Conservation (phyloP, 1,284 basidiomycete genomes). For the Leccinum ponderosum region DNA sequence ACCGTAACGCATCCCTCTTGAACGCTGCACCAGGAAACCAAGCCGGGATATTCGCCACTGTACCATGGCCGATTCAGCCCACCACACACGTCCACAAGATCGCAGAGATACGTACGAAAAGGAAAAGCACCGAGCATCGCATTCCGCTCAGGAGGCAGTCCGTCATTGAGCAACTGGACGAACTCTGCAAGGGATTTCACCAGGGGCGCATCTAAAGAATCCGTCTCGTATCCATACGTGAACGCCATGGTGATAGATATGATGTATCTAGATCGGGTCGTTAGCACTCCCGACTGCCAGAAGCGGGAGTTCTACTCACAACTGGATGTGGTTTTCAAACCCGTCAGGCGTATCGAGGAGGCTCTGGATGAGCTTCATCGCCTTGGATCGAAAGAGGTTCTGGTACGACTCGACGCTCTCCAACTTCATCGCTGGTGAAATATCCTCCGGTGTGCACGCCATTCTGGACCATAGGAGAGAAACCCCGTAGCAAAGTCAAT, state of each 20-base stretch:
- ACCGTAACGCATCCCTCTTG: constrained; percentile 28
- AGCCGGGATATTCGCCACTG: constrained; percentile 27
- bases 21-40: constrained; percentile 34
- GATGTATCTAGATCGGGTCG: constrained; percentile 24
- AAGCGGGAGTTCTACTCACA: constrained; percentile 15
- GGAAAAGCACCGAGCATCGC: constrained; percentile 34
- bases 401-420: constrained; percentile 22
- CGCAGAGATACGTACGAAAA: constrained; percentile 21
- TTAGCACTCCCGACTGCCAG: background rate
- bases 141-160: constrained; percentile 29
- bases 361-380: constrained; percentile 16
- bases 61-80: constrained; percentile 3
- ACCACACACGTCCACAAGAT: background rate
- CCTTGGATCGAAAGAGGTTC: constrained; percentile 23
- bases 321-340: constrained; percentile 24
- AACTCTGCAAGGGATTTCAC: constrained; percentile 29
- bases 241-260: constrained; percentile 32
- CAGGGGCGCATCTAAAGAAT: constrained; percentile 28
- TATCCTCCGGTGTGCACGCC: constrained; percentile 31
- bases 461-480: constrained; percentile 31
- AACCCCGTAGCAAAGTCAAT: constrained; percentile 35
- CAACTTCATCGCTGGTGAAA: constrained; percentile 29
- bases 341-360: constrained; percentile 25
- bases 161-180: constrained; percentile 22
- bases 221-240: constrained; percentile 33